Evolutionary conservation across 2,329 filamentous ascomycete species (phyloP), one percentile per base, ranked within the genome.

Genomic region (Neoscytalidium dimidiatum): DNA sequence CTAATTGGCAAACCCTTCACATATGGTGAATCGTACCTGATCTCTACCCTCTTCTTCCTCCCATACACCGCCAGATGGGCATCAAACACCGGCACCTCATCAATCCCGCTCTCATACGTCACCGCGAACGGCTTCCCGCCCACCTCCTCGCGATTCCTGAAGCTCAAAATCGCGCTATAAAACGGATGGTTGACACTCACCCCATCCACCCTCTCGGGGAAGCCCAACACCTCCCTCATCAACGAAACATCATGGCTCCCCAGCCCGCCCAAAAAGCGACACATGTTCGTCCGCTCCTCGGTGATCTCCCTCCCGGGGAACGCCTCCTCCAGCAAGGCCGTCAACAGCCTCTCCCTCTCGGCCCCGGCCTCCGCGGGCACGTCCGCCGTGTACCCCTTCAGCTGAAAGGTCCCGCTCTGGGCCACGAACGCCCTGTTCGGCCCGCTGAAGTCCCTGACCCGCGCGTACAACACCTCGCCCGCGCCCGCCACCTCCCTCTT

Each of bases 1-100:
- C 77, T 82, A 26, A 85, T 82, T 0, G 83, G 82, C 1, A 86
- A 72, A 0, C 81, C 85, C 68, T 85, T 86, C n/a, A 87, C 77
- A 64, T 83, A 87, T 0, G 86, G 86, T 0, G 84, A 83, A 64
- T 89, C 84, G 67, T 84, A 87, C 38, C 83, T 71, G 11, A 89
- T 77, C 1, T 76, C 79, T 0, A 89, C 82, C 0, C 81, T 82
- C 74, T 88, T 89, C 6, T 80, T 75, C 17, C 77, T 71, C 0
- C 81, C 81, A 67, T 86, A 88, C 0, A 89, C 77, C 2, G 82
- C 82, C 6, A 86, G 71, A 48, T 82, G 78, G 0, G 84, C 82
- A 62, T 86, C 84, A 57, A 86, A 86, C 0, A 74, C 69, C 0
- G 85, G 84, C 0, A 89, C 80, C 0, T 72, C 69, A 67, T 85